A percentile compares a stretch with the other conserved stretches of the same genome.
These are phyloP conservation scores for Fonsecaea erecta DNA, from an alignment of 2,329 filamentous ascomycete species.

Conservation along the genomic window DNA sequence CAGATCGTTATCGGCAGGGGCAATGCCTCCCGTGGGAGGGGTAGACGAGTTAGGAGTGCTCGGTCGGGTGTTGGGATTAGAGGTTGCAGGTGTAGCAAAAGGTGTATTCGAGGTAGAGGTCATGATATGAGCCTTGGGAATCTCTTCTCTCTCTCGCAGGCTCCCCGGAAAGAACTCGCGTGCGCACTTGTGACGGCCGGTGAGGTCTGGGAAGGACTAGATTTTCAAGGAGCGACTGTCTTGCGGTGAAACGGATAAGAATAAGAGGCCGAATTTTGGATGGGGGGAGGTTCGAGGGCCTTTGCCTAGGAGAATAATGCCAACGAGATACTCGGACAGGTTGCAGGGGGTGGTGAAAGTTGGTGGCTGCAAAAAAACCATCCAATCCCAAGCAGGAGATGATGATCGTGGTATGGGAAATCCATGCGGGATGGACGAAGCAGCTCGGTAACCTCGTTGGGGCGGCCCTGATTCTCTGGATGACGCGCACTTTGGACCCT, in stretches of 20 bases:
- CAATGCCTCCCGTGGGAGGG: constrained; percentile 39
- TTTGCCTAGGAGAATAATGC: constrained; percentile 16
- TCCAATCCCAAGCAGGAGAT: constrained; percentile 32
- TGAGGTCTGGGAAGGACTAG: constrained; percentile 14
- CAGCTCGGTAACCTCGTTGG: constrained; percentile 11
- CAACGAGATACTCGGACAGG: constrained; percentile 11
- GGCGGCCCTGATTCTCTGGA: constrained; percentile 2
- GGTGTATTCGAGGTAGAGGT: constrained; percentile 33
- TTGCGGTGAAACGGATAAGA: constrained; percentile 14
- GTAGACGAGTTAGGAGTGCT: constrained; percentile 38
- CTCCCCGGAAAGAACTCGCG: constrained; percentile 7
- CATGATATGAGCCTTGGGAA: constrained; percentile 28
- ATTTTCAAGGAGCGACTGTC: constrained; percentile 3
- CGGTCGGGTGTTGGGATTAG: constrained; percentile 32
- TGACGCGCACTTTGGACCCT: constrained; percentile 4
- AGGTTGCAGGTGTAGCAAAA: constrained; percentile 32
- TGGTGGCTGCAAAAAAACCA: constrained; percentile 13
- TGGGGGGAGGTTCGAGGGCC: background rate
- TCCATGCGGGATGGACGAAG: constrained; percentile 28
- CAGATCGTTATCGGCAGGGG: constrained; percentile 56
- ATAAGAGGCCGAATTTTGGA: constrained; percentile 12
- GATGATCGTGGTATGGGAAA: constrained; percentile 29
- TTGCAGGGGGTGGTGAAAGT: constrained; percentile 12
- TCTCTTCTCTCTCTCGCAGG: background rate
- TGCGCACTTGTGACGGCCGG: constrained; percentile 11